Conservation (phyloP, 2,329 filamentous ascomycete species). For the Phialemonium atrogriseum region DNA sequence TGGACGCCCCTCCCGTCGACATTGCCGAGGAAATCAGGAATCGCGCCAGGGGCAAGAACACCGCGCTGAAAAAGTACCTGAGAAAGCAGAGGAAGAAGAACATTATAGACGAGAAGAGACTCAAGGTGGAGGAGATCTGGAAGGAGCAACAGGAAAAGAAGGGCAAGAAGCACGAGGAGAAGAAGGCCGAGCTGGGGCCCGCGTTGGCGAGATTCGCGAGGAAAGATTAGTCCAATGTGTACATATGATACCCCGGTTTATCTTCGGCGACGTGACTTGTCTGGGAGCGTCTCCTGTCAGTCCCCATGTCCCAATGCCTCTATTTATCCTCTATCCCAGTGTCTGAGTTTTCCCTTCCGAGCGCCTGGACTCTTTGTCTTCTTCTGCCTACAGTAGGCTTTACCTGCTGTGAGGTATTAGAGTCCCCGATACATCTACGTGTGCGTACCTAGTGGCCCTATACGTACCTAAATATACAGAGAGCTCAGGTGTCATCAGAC, state of each 20-base stretch:
- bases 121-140: constrained; percentile 78
- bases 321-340: no score
- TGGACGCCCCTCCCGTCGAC: constrained; percentile 59
- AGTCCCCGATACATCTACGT: no score
- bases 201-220: constrained; percentile 78
- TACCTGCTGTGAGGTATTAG: no score
- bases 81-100: constrained; percentile 90
- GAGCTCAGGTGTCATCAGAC: no score
- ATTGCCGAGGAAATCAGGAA: constrained; percentile 60
- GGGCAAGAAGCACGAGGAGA: constrained; percentile 53
- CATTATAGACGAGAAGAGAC: constrained; percentile 88
- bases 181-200: constrained; percentile 70
- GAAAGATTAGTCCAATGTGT: constrained; percentile 41
- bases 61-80: constrained; percentile 76
- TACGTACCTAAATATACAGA: no score
- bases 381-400: no score
- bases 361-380: no score
- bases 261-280: no score
- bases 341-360: no score
- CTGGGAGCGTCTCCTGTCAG: no score
- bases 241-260: constrained; percentile 2
- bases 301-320: no score
- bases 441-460: no score
- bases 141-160: constrained; percentile 62
- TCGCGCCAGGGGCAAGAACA: constrained; percentile 81